Evolutionary conservation across 208 protist species (phyloP).

Genomic region (Trypanosoma lewisi): DNA sequence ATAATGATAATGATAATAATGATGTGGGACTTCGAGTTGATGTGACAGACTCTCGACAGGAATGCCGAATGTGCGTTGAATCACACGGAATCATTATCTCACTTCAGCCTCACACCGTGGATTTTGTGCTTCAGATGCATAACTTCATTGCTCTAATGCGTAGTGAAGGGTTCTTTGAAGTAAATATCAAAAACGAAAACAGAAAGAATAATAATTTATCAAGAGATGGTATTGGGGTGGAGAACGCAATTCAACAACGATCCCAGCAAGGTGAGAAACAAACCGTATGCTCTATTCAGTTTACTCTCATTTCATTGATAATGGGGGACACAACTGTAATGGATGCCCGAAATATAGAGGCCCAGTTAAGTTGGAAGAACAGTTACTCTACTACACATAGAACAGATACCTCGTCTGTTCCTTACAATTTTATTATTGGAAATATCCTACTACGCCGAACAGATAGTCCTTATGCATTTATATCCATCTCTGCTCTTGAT

Average conservation of each 20-base stretch:
- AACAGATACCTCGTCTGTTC: not conserved
- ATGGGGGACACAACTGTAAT: conserved; percentile 22
- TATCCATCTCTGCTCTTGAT: conserved; percentile 11
- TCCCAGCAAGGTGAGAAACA: not conserved
- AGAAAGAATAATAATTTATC: not conserved
- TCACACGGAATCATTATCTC: conserved; percentile 18
- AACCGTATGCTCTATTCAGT: conserved; percentile 9
- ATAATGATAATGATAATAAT: not conserved
- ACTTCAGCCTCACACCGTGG: conserved; percentile 19
- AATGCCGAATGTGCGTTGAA: conserved; percentile 11
- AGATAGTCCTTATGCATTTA: conserved; percentile 7
- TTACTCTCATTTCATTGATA: conserved; percentile 7
- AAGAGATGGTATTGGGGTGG: not conserved
- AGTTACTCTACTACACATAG: not conserved
- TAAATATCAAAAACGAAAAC: not conserved
- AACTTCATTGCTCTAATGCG: conserved; percentile 20
- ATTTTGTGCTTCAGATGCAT: conserved; percentile 29
- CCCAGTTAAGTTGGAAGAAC: conserved; percentile 7
- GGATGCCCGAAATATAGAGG: conserved; percentile 19
- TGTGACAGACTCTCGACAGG: conserved; percentile 1
- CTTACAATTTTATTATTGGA: conserved; percentile 23
- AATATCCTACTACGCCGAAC: conserved; percentile 11
- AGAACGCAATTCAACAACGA: not conserved
- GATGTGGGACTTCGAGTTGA: conserved; percentile 13
- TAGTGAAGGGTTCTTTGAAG: conserved; percentile 1